Evolutionary conservation across 495 filamentous ascomycete species (phyloP).

Genomic region (Podospora conica): DNA sequence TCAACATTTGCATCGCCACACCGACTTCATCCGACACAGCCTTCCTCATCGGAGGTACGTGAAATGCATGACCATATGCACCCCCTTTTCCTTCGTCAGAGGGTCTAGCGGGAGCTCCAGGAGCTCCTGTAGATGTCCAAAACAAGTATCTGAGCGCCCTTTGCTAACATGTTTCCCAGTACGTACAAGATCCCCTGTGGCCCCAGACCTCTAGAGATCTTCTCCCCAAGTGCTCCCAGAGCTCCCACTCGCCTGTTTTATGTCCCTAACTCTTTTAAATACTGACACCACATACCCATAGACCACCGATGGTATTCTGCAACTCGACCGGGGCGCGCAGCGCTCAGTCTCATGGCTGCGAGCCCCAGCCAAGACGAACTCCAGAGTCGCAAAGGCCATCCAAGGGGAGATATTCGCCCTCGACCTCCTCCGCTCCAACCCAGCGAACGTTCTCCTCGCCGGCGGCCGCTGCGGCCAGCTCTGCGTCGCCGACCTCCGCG

Average conservation of each 20-base stretch:
- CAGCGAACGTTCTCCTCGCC: conserved; percentile 26
- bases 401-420: conserved; percentile 21
- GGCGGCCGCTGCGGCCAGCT: conserved; percentile 34
- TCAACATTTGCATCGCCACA: neutral
- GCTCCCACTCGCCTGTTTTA: too few species aligned
- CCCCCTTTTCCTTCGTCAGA: too few species aligned
- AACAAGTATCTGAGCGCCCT: too few species aligned
- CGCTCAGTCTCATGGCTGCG: neutral
- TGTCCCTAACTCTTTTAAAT: too few species aligned
- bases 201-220: too few species aligned
- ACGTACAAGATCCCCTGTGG: too few species aligned
- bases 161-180: too few species aligned
- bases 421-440: conserved; percentile 25
- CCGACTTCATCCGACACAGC: neutral
- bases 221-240: too few species aligned
- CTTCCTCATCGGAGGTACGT: neutral
- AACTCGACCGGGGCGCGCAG: neutral
- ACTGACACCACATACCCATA: too few species aligned
- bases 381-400: neutral
- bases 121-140: too few species aligned
- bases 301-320: neutral
- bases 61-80: too few species aligned
- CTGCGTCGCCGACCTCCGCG: conserved; percentile 29
- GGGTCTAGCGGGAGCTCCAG: too few species aligned
- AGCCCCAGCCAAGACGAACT: neutral